Conservation (phyloP, 495 filamentous ascomycete species). For the Aspergillus asperescens region DNA sequence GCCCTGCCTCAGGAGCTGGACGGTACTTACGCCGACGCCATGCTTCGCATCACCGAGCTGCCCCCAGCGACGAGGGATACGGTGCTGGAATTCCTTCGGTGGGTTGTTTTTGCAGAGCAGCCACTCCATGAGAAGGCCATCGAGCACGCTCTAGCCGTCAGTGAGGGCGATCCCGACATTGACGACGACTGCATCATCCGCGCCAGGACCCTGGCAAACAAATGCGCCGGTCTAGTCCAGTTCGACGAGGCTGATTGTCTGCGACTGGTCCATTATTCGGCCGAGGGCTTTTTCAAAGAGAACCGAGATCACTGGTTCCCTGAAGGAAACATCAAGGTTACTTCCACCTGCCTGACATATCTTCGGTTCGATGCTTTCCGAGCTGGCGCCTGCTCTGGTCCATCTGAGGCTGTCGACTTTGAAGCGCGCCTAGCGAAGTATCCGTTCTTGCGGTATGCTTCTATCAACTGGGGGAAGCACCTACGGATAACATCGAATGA, state of each 20-base stretch:
- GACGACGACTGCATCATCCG: constrained; percentile 7
- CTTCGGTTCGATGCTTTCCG: constrained; percentile 3
- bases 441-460: constrained; percentile 7
- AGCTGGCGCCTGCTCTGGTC: constrained; percentile 4
- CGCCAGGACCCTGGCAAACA: constrained; percentile 1
- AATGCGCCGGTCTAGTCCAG: constrained; percentile 10
- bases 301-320: constrained; percentile 1
- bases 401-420: constrained; percentile 3
- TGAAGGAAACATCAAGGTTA: background rate
- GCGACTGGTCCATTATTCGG: constrained; percentile 2
- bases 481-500: background rate
- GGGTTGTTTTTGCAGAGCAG: constrained; percentile 7
- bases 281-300: constrained; percentile 4
- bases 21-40: constrained; percentile 8
- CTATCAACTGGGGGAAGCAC: constrained; percentile 7
- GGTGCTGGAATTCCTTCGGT: constrained; percentile 7
- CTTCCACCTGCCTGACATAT: constrained; percentile 1
- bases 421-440: background rate
- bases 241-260: constrained; percentile 8
- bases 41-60: constrained; percentile 1
- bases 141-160: constrained; percentile 7
- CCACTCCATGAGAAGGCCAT: background rate
- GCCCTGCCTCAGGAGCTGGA: constrained; percentile 8
- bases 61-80: background rate
- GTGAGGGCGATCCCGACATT: background rate